A percentile compares a stretch with the other conserved stretches of the same genome.
These are phyloP conservation scores for Backusella parvicylindrica DNA, from an alignment of 192 early-diverging fungal species.

Conservation along the genomic window DNA sequence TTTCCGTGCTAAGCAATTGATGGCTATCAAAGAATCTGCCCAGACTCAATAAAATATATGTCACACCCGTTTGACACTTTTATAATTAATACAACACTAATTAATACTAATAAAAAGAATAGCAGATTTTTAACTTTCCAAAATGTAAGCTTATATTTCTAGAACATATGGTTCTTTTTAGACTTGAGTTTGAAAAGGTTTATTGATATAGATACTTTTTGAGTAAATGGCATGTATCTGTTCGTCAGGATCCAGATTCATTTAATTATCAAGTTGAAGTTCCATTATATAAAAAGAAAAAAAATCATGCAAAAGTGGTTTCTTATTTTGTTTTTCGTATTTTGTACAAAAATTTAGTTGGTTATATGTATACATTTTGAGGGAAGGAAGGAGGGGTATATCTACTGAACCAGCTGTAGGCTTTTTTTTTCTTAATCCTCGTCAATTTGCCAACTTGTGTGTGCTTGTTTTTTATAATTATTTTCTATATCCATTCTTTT, in stretches of 20 bases:
- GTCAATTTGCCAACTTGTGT: neutral
- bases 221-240: neutral
- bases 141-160: neutral
- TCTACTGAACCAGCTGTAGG: neutral
- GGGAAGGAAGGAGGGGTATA: neutral
- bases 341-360: neutral
- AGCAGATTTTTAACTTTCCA: neutral
- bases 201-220: neutral
- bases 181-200: neutral
- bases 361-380: neutral
- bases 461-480: conserved; percentile 10
- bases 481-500: neutral
- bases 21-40: conserved; percentile 53
- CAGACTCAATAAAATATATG: conserved; percentile 24
- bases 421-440: neutral
- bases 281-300: neutral
- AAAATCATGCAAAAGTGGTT: neutral
- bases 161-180: neutral
- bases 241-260: neutral
- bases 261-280: neutral
- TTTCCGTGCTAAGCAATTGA: conserved; percentile 75
- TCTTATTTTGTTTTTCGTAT: neutral
- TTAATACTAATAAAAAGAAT: neutral
- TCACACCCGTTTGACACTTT: neutral
- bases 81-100: neutral